These are phyloP conservation scores for Lyophyllum atratum DNA, from an alignment of 768 basidiomycete species.

Conservation along the genomic window DNA sequence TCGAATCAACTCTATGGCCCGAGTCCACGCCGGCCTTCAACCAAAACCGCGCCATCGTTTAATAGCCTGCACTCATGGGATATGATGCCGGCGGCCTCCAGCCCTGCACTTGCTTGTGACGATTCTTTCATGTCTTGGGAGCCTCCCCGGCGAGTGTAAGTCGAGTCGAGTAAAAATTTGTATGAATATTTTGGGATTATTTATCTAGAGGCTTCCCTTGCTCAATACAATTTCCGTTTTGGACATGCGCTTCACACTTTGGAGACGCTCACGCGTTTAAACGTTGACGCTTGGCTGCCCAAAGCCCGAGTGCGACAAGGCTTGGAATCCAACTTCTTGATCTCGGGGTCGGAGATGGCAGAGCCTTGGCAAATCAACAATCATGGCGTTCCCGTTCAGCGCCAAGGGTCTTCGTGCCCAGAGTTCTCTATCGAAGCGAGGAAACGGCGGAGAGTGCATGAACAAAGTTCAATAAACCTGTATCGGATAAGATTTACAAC, in stretches of 20 bases:
- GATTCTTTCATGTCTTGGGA: slow-evolving; percentile 69
- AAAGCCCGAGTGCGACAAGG: background rate
- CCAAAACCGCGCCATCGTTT: slow-evolving; percentile 12
- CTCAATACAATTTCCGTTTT: background rate
- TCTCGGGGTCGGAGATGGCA: slow-evolving; percentile 1
- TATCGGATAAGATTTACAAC: too few relatives aligned
- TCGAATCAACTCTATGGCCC: slow-evolving; percentile 14
- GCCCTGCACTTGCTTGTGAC: slow-evolving; percentile 41
- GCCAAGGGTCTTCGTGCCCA: background rate
- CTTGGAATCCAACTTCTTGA: background rate
- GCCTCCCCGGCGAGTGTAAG: slow-evolving; percentile 34
- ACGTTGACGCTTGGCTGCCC: background rate
- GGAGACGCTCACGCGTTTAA: background rate
- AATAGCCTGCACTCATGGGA: slow-evolving; percentile 33
- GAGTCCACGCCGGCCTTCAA: slow-evolving; percentile 11
- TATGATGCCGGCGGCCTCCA: slow-evolving; percentile 22
- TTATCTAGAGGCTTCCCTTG: background rate
- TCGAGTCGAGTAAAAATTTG: background rate
- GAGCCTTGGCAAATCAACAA: background rate
- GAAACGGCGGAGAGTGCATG: background rate
- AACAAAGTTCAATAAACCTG: background rate
- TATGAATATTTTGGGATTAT: background rate
- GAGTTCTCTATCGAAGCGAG: background rate
- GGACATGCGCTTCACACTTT: background rate
- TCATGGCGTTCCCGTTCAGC: slow-evolving; percentile 8